Evolutionary conservation across 2,329 filamentous ascomycete species (phyloP).

Genomic region (Falciphora oryzae): DNA sequence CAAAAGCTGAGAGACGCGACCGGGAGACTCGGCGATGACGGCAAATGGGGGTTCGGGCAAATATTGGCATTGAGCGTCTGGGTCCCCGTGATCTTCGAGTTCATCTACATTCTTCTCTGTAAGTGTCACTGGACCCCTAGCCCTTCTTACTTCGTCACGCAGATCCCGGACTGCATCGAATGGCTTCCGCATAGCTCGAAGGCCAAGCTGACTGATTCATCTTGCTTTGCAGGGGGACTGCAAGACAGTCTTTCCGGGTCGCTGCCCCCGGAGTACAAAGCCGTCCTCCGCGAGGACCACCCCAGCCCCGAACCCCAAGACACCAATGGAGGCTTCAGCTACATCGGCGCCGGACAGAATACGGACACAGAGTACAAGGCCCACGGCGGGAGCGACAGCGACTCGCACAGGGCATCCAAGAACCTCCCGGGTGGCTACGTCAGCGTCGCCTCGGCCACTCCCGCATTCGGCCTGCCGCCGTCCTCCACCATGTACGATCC

Average conservation of each 20-base stretch:
- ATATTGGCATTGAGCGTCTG: conserved; percentile 15
- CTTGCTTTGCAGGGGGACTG: conserved; percentile 10
- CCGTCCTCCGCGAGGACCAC: not conserved
- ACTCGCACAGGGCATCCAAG: not conserved
- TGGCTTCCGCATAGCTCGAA: not conserved
- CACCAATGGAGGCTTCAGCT: not conserved
- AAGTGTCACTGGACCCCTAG: not conserved
- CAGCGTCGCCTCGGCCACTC: not conserved
- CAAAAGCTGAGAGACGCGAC: conserved; percentile 12
- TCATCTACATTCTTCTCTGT: conserved; percentile 13
- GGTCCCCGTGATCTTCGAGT: conserved; percentile 11
- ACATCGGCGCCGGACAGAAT: not conserved
- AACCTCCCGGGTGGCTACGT: not conserved
- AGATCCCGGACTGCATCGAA: not conserved
- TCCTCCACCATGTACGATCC: not conserved
- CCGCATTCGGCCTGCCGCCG: too few relatives aligned
- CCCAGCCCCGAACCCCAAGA: not conserved
- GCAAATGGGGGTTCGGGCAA: conserved; percentile 15
- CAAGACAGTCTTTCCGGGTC: conserved; percentile 10
- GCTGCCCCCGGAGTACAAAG: conserved; percentile 6
- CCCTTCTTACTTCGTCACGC: not conserved
- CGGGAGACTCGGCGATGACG: conserved; percentile 11
- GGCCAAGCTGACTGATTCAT: not conserved
- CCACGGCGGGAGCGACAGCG: not conserved
- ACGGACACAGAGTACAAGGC: not conserved